Percentiles rank a stretch among this genome's conserved stretches.
Conservation (phyloP, 208 protist species). For the Leishmania tarentolae region DNA sequence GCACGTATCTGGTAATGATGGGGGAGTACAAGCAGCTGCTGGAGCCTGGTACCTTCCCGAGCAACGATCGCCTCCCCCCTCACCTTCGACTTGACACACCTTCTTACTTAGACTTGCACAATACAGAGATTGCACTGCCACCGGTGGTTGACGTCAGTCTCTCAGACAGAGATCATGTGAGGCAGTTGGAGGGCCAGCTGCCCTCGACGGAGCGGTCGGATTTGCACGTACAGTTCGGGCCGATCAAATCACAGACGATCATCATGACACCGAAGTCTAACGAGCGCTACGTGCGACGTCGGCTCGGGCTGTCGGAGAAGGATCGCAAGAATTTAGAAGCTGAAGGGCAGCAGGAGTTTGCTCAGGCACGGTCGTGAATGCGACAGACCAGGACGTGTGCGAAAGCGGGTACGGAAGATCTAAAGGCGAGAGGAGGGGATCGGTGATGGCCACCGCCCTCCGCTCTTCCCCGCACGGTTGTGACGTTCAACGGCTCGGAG, state of each 20-base stretch:
- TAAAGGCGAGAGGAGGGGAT: neutral
- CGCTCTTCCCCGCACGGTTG: neutral
- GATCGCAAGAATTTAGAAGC: constrained; percentile 30
- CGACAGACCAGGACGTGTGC: neutral
- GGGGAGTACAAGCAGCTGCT: constrained; percentile 86
- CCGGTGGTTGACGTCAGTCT: constrained; percentile 75
- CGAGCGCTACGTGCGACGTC: constrained; percentile 79
- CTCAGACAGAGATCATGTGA: constrained; percentile 58
- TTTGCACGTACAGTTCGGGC: constrained; percentile 76
- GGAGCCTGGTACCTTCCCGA: constrained; percentile 71
- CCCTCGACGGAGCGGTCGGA: constrained; percentile 67
- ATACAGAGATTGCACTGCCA: constrained; percentile 80
- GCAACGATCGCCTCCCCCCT: constrained; percentile 70
- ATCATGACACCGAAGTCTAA: constrained; percentile 69
- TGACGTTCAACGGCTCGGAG: neutral
- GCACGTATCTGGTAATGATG: constrained; percentile 80
- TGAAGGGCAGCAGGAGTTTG: constrained; percentile 13
- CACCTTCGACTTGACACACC: constrained; percentile 77
- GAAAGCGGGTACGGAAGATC: neutral
- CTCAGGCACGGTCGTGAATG: neutral
- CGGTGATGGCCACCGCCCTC: neutral
- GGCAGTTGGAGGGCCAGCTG: constrained; percentile 54
- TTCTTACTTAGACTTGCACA: constrained; percentile 79
- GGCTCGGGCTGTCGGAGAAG: constrained; percentile 54
- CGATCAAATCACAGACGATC: constrained; percentile 73